Percentiles rank a stretch among this genome's conserved stretches.
Conservation (phyloP, 805 yeast species). For the Barnettozyma californica region DNA sequence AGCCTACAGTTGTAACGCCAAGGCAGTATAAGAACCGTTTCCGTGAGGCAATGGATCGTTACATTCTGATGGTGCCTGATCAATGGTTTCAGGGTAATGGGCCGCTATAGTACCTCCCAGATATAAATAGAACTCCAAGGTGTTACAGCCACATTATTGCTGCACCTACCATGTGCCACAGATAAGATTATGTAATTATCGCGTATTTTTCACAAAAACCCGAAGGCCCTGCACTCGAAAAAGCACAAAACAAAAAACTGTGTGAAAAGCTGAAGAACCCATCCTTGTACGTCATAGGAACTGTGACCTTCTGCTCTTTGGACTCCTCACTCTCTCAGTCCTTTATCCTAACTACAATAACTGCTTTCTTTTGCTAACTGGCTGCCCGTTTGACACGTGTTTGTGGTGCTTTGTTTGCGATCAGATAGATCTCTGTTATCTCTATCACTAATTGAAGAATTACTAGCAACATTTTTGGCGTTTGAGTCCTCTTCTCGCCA, state of each 20-base stretch:
- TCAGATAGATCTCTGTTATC: background rate
- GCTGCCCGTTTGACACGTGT: background rate
- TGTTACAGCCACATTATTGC: background rate
- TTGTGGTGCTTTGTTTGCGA: background rate
- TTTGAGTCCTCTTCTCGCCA: background rate
- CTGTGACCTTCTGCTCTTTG: background rate
- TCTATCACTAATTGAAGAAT: background rate
- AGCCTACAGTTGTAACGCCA: conserved; percentile 96
- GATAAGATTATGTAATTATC: background rate
- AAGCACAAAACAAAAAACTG: background rate
- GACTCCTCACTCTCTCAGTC: background rate
- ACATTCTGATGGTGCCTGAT: conserved; percentile 91
- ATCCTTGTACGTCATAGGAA: background rate
- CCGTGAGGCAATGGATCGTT: conserved; percentile 96
- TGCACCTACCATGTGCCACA: background rate
- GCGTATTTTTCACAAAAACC: background rate
- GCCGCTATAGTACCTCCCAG: conserved; percentile 1
- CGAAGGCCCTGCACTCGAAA: background rate
- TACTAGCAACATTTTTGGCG: background rate
- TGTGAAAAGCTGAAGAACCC: background rate
- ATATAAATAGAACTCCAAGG: background rate
- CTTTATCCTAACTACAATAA: background rate
- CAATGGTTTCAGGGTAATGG: conserved; percentile 35
- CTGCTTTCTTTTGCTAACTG: background rate
- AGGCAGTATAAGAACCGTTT: conserved; percentile 91